Evolutionary conservation across 805 yeast genomes (phyloP).

Genomic region (Tetrapisispora arboricola): DNA sequence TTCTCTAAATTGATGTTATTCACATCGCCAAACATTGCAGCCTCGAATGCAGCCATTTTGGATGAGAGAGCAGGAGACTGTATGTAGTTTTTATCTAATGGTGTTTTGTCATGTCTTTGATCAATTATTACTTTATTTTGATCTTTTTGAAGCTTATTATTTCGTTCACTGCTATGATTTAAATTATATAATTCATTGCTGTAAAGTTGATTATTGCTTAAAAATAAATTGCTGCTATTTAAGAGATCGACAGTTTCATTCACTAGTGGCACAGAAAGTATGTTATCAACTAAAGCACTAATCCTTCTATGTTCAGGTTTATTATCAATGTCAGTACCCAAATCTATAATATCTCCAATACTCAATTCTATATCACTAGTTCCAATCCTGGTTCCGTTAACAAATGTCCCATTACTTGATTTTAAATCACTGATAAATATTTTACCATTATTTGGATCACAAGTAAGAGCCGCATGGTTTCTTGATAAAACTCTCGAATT

Average conservation of each 20-base stretch:
- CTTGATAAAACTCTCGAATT: conserved; percentile 87
- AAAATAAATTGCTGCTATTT: conserved; percentile 1
- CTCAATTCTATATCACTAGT: conserved; percentile 45
- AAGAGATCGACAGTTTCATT: conserved; percentile 4
- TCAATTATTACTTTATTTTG: too few relatives aligned
- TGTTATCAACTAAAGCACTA: conserved; percentile 66
- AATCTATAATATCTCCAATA: conserved; percentile 64
- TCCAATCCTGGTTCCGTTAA: conserved; percentile 59
- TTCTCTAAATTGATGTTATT: conserved; percentile 36
- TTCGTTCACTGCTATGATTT: too few relatives aligned
- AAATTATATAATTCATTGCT: too few relatives aligned
- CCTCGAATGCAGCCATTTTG: conserved; percentile 32
- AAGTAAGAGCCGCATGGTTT: conserved; percentile 80
- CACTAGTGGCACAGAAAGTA: conserved; percentile 36
- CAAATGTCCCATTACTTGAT: conserved; percentile 84
- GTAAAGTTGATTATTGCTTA: not conserved
- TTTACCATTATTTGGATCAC: conserved; percentile 48
- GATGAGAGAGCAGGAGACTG: conserved; percentile 2
- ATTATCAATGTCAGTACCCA: conserved; percentile 72
- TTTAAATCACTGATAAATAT: conserved; percentile 73
- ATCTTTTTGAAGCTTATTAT: too few relatives aligned
- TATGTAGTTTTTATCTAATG: not conserved
- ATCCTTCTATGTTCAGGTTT: conserved; percentile 66
- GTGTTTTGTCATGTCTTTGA: not conserved
- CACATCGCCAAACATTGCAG: conserved; percentile 49